Percentiles rank a stretch among this genome's conserved stretches.
Conservation (phyloP, 2,329 filamentous ascomycete genomes). For the Arthrobotrys sinensis region DNA sequence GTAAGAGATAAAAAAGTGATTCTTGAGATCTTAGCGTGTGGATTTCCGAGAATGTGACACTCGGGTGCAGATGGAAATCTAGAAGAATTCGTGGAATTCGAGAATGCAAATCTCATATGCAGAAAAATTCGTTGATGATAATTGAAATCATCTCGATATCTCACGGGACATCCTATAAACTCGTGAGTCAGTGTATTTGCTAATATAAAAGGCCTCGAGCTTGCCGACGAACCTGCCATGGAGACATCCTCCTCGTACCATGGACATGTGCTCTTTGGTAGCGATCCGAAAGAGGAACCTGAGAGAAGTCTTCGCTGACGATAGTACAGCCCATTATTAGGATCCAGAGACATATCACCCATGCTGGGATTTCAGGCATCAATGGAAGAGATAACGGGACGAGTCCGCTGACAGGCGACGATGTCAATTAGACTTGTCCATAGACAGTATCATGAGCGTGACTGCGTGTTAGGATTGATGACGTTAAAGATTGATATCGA, state of each 20-base stretch:
- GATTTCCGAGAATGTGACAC: conserved; percentile 41
- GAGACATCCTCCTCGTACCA: conserved; percentile 39
- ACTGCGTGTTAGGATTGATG: conserved; percentile 1
- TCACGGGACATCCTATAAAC: background rate
- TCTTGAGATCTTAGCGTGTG: conserved; percentile 6
- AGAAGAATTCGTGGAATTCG: background rate
- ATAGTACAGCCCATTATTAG: conserved; percentile 12
- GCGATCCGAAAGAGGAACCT: conserved; percentile 55
- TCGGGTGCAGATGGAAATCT: conserved; percentile 6
- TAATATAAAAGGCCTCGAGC: conserved; percentile 33
- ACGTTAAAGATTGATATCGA: conserved; percentile 24
- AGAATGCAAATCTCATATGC: background rate
- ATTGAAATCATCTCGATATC: background rate
- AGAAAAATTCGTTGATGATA: background rate
- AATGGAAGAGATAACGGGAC: conserved; percentile 30
- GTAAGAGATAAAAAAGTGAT: conserved; percentile 4
- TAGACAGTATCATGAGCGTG: background rate
- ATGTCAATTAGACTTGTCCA: background rate
- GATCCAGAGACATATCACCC: conserved; percentile 36
- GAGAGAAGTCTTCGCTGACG: conserved; percentile 18
- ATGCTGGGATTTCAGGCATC: conserved; percentile 58
- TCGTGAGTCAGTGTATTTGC: background rate
- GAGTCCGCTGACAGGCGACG: conserved; percentile 19
- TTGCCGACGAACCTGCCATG: conserved; percentile 28
- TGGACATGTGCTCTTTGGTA: conserved; percentile 45